Evolutionary conservation across 768 basidiomycete genomes (phyloP).

Genomic region (Leccinum rimulosum): DNA sequence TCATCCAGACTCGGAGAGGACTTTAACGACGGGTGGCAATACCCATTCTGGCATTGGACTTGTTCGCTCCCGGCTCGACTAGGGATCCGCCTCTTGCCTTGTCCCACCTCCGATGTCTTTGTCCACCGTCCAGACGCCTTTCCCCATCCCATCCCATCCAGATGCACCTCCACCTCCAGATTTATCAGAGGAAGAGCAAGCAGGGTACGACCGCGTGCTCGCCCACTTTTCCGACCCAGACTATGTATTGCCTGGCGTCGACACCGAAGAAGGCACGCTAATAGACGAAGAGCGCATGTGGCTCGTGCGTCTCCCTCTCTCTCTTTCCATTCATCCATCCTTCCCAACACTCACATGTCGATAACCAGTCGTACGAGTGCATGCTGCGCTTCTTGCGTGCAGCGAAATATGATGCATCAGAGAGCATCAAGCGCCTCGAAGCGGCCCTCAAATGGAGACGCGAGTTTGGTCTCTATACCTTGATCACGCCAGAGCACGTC

Average conservation of each 20-base stretch:
- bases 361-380: constrained; percentile 58
- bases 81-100: neutral
- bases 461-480: constrained; percentile 70
- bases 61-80: neutral
- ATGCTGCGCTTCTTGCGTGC: constrained; percentile 77
- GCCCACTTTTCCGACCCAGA: constrained; percentile 52
- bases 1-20: neutral
- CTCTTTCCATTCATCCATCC: constrained; percentile 10
- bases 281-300: constrained; percentile 73
- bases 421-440: constrained; percentile 64
- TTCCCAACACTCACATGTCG: neutral
- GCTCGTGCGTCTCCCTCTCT: constrained; percentile 46
- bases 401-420: constrained; percentile 62
- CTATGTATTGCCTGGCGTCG: constrained; percentile 49
- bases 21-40: no score
- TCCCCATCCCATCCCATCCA: constrained; percentile 25
- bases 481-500: constrained; percentile 57
- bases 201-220: constrained; percentile 52
- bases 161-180: constrained; percentile 34
- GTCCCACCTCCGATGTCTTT: constrained; percentile 7
- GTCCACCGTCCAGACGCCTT: constrained; percentile 17
- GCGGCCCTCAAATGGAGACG: constrained; percentile 76
- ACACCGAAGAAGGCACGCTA: constrained; percentile 43
- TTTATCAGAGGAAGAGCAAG: constrained; percentile 45
- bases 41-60: neutral